A percentile compares a stretch with the other conserved stretches of the same genome.
Conservation (phyloP, 2,329 filamentous ascomycete genomes). For the Blastomyces silverae region DNA sequence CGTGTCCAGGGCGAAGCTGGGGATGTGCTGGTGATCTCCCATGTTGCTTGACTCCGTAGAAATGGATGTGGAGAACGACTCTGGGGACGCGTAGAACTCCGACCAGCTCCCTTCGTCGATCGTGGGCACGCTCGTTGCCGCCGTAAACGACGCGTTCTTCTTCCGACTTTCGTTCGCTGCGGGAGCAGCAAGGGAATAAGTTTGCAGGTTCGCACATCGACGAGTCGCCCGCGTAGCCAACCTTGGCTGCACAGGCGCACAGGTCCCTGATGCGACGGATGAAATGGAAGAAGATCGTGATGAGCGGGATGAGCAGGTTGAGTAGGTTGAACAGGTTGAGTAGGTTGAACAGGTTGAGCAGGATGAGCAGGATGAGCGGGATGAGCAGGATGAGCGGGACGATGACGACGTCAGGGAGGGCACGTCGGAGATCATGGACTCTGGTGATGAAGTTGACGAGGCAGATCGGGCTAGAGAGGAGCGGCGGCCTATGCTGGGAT, state of each 20-base stretch:
- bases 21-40: constrained; percentile 30
- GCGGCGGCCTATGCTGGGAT: constrained; percentile 43
- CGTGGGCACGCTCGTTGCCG: constrained; percentile 31
- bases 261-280: constrained; percentile 35
- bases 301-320: not conserved
- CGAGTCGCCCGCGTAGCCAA: constrained; percentile 39
- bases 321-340: not conserved
- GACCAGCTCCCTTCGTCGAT: constrained; percentile 34
- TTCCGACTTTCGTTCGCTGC: constrained; percentile 27
- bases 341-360: not conserved
- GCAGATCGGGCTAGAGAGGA: constrained; percentile 47
- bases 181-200: constrained; percentile 31
- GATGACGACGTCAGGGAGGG: constrained; percentile 51
- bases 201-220: constrained; percentile 31
- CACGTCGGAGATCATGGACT: constrained; percentile 57
- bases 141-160: constrained; percentile 26
- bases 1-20: constrained; percentile 27
- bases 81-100: constrained; percentile 34
- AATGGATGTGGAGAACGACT: constrained; percentile 25
- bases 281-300: constrained; percentile 46
- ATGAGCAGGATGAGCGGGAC: constrained; percentile 45
- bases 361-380: constrained; percentile 39
- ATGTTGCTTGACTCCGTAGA: constrained; percentile 22
- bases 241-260: constrained; percentile 28
- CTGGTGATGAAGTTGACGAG: constrained; percentile 52